Conservation (phyloP, 2,329 filamentous ascomycete genomes). For the Neurospora sp. region DNA sequence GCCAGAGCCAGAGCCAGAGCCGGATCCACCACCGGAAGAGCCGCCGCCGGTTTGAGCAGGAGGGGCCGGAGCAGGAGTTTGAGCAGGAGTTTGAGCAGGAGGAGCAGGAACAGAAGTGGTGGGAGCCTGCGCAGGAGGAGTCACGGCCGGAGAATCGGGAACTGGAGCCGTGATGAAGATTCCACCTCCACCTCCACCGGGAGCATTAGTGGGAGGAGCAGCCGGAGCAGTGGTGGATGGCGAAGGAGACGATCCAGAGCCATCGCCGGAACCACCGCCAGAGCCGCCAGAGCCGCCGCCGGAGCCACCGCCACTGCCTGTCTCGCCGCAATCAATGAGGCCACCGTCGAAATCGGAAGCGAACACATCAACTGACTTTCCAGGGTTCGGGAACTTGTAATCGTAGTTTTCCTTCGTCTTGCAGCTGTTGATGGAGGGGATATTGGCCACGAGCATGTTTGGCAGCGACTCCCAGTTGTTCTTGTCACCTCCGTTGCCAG, state of each 20-base stretch:
- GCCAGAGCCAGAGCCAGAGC: constrained; percentile 12
- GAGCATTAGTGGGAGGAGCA: constrained; percentile 6
- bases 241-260: background rate
- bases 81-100: constrained; percentile 13
- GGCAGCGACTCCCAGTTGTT: constrained; percentile 54
- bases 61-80: constrained; percentile 11
- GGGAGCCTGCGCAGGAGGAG: constrained; percentile 11
- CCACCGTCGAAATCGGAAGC: no score
- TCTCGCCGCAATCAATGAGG: no score
- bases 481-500: constrained; percentile 38
- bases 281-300: background rate
- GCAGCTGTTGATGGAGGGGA: constrained; percentile 35
- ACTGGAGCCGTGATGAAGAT: constrained; percentile 24
- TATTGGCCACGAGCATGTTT: constrained; percentile 66
- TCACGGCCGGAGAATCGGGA: constrained; percentile 16
- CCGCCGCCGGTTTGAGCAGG: constrained; percentile 16
- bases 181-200: constrained; percentile 12
- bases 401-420: constrained; percentile 46
- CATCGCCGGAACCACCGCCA: background rate
- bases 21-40: constrained; percentile 19
- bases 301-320: no score
- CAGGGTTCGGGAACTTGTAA: constrained; percentile 60
- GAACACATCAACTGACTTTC: constrained; percentile 39
- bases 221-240: constrained; percentile 9
- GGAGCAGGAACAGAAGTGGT: constrained; percentile 11